Evolutionary conservation across 345 rosid species (phyloP).

Genomic region (Psidium friedrichsthalianum): DNA sequence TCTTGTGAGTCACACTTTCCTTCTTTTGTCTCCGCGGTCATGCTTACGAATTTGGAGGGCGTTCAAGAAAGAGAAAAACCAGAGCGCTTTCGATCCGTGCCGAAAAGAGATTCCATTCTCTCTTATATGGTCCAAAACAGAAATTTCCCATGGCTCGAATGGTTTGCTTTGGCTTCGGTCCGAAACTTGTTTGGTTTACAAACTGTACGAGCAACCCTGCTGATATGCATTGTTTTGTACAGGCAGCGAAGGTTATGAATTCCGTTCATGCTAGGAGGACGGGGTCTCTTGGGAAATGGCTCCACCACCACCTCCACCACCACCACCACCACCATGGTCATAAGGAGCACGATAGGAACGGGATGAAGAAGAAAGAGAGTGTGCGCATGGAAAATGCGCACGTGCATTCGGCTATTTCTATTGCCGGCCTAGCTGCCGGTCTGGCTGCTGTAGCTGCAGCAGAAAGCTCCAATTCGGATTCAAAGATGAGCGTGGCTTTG

Average conservation of each 20-base stretch:
- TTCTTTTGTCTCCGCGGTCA: not conserved
- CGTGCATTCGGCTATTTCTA: slow-evolving; percentile 64
- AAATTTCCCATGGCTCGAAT: not conserved
- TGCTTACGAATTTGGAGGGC: not conserved
- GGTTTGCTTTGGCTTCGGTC: not conserved
- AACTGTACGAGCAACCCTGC: not conserved
- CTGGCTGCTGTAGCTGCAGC: slow-evolving; percentile 73
- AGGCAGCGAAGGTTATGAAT: slow-evolving; percentile 46
- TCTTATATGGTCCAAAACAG: not conserved
- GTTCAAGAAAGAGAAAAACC: not conserved
- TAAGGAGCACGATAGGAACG: slow-evolving; percentile 29
- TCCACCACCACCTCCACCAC: slow-evolving; percentile 23
- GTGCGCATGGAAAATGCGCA: slow-evolving; percentile 66
- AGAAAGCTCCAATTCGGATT: slow-evolving; percentile 30
- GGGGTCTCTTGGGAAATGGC: slow-evolving; percentile 77
- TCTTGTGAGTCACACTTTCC: not conserved
- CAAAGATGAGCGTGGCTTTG: slow-evolving; percentile 64
- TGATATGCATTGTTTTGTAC: not conserved
- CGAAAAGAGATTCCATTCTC: not conserved
- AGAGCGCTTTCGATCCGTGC: not conserved
- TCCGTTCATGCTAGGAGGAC: slow-evolving; percentile 37
- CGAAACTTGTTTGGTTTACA: not conserved
- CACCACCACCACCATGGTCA: slow-evolving; percentile 1
- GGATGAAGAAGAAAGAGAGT: slow-evolving; percentile 66
- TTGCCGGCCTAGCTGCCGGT: slow-evolving; percentile 93